A percentile compares a stretch with the other conserved stretches of the same genome.
These are phyloP conservation scores for Vitis riparia DNA, from an alignment of 164 flowering plant species.

Conservation along the genomic window DNA sequence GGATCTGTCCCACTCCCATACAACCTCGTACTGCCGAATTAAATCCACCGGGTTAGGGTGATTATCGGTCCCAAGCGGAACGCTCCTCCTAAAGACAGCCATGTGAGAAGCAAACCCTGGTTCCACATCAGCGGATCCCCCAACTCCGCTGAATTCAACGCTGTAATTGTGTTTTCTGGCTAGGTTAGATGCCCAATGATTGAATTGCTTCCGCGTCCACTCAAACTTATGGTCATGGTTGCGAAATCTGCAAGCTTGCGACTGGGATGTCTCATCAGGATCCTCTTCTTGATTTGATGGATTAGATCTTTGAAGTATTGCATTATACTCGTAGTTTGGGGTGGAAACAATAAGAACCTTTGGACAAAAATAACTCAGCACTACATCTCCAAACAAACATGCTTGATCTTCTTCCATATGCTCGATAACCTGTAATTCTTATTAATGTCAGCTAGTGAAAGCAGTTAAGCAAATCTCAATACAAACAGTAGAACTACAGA, in stretches of 20 bases:
- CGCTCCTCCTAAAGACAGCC: constrained; percentile 66
- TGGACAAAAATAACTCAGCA: constrained; percentile 65
- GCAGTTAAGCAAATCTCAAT: not conserved
- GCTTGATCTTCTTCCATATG: constrained; percentile 99
- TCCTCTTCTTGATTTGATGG: constrained; percentile 53
- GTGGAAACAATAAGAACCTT: constrained; percentile 82
- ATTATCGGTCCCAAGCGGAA: constrained; percentile 10
- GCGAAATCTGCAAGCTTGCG: constrained; percentile 66
- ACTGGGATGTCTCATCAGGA: constrained; percentile 48
- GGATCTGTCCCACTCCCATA: constrained; percentile 68
- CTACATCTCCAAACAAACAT: constrained; percentile 68
- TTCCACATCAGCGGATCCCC: constrained; percentile 66
- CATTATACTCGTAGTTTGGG: constrained; percentile 94
- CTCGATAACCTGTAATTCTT: constrained; percentile 74
- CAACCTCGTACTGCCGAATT: constrained; percentile 26
- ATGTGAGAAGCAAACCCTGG: constrained; percentile 99
- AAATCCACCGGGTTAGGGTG: constrained; percentile 9
- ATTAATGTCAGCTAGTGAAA: not conserved
- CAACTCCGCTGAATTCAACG: constrained; percentile 92
- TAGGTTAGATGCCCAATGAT: constrained; percentile 68
- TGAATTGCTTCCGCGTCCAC: constrained; percentile 90
- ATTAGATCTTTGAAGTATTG: constrained; percentile 57
- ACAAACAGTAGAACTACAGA: not conserved
- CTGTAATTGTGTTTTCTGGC: constrained; percentile 64
- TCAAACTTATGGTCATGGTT: constrained; percentile 98